phyloP scores from a whole-genome alignment of 495 filamentous ascomycete species.

The Aspergillus mulundensis region DNA sequence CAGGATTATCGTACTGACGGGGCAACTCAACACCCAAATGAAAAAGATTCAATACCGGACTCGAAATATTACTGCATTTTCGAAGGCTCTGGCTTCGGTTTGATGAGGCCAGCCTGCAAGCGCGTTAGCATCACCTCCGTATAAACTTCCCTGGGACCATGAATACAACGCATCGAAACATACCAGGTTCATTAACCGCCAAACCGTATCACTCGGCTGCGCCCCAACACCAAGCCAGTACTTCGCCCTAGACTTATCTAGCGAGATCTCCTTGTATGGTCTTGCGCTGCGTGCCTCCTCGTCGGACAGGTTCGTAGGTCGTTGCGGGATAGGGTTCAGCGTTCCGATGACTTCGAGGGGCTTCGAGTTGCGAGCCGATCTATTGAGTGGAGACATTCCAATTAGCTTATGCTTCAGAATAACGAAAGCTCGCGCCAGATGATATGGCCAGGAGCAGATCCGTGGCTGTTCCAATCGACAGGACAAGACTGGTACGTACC shows the following conservation, averaged over 20 bases:
- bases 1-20: neutral
- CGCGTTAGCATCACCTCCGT: neutral
- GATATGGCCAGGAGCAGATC: too few species aligned
- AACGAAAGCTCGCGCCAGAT: too few species aligned
- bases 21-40: neutral
- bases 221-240: conserved; percentile 98
- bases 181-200: conserved; percentile 85
- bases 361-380: conserved; percentile 71
- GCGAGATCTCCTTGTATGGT: conserved; percentile 80
- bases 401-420: too few species aligned
- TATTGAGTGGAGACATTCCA: conserved; percentile 4
- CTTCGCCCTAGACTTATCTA: conserved; percentile 74
- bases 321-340: conserved; percentile 82
- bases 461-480: too few species aligned
- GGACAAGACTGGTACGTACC: conserved; percentile 56
- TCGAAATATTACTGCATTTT: conserved; percentile 1
- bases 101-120: conserved; percentile 15
- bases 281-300: conserved; percentile 51
- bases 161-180: conserved; percentile 20
- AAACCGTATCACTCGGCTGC: conserved; percentile 83
- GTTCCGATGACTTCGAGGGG: conserved; percentile 94
- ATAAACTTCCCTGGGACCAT: neutral
- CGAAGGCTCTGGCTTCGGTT: conserved; percentile 3
- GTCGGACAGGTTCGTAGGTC: conserved; percentile 58
- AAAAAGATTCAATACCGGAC: neutral